Base-by-base conservation (phyloP, 2,329 filamentous ascomycete species). In the Penicillium sclerotiorum region DNA sequence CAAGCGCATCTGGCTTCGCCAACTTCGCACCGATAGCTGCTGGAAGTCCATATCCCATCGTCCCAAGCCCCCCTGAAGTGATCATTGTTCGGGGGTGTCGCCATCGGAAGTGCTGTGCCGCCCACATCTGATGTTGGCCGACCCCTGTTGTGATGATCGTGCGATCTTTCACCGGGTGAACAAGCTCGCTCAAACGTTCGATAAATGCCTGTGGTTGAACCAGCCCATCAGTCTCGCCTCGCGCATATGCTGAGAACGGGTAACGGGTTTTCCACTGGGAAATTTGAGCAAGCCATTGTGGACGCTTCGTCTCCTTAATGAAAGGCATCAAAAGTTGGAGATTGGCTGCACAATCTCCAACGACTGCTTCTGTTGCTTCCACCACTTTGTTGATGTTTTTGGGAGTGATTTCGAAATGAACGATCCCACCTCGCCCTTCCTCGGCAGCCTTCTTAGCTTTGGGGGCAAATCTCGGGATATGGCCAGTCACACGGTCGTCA, bases 331-430 rank as follows among this genome's bases (percentile, higher is more conserved):
- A 13, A 9, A 9, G 72, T 37, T 77, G 77, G 21, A 96, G 76
- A 70, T 93, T 96, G 11, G 82, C 74, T 1, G 85, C 83, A n/a
- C 95, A 87, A 65, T 96, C 92, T 38, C 93, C 93, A 72, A 94
- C 90, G 13, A 96, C 85, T 35, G 91, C 90, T 74, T 95, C 90
- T 12, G 89, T 96, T 1, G 90, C 90, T 73, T 96, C 89, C 7
- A 97, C 87, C 27, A 96, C 90, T 80, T 96, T 96, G 83, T 96
- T 96, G 75, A 96, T 96, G 77, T 96, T 96, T 84, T 96, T 96
- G 60, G 92, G 91, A 85, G 95, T 86, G 63, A 96, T 90, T 67
- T 96, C 92, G 65, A 96, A 96, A 71, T 96, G 92, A 11, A 96
- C 81, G 63, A 97, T 96, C 58, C 93, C 93, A 57, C 93, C 93